Conservation (phyloP, 768 basidiomycete genomes). For the Pleurotus giganteus region DNA sequence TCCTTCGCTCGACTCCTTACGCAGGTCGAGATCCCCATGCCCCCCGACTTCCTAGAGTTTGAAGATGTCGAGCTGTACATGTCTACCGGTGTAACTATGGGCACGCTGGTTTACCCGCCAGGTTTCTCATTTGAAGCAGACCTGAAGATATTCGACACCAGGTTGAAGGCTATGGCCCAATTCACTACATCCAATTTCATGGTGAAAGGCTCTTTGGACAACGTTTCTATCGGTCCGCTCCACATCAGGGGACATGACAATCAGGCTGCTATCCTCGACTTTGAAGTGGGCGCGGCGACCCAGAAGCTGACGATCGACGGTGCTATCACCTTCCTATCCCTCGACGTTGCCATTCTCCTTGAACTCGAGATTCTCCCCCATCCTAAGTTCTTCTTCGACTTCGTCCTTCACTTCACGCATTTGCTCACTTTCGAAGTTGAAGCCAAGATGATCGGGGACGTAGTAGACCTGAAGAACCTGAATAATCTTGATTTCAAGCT, state of each 20-base stretch:
- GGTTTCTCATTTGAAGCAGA: slow-evolving; percentile 5
- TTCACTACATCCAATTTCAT: neutral
- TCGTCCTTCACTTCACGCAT: slow-evolving; percentile 9
- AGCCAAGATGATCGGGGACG: neutral
- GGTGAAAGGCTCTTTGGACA: neutral
- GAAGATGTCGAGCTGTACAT: slow-evolving; percentile 9
- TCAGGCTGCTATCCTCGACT: neutral
- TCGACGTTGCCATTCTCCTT: neutral
- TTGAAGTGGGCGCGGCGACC: neutral
- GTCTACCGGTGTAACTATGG: slow-evolving; percentile 7
- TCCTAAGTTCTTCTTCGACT: slow-evolving; percentile 9
- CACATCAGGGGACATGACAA: slow-evolving; percentile 3
- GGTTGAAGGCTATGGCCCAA: neutral
- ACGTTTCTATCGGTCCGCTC: slow-evolving; percentile 6
- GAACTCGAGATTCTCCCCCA: slow-evolving; percentile 6
- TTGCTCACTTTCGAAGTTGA: slow-evolving; percentile 8
- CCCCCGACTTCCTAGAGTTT: slow-evolving; percentile 10
- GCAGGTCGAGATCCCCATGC: neutral
- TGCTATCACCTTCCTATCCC: neutral
- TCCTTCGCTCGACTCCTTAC: slow-evolving; percentile 7
- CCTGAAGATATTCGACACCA: slow-evolving; percentile 8
- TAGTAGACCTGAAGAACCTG: slow-evolving; percentile 4
- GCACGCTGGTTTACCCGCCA: slow-evolving; percentile 7
- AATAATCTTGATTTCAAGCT: slow-evolving; percentile 6
- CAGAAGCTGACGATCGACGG: neutral